Evolutionary conservation across 1,284 basidiomycete genomes (phyloP), one percentile per base, ranked within the genome.

Genomic region (Apiotrichum laibachii): DNA sequence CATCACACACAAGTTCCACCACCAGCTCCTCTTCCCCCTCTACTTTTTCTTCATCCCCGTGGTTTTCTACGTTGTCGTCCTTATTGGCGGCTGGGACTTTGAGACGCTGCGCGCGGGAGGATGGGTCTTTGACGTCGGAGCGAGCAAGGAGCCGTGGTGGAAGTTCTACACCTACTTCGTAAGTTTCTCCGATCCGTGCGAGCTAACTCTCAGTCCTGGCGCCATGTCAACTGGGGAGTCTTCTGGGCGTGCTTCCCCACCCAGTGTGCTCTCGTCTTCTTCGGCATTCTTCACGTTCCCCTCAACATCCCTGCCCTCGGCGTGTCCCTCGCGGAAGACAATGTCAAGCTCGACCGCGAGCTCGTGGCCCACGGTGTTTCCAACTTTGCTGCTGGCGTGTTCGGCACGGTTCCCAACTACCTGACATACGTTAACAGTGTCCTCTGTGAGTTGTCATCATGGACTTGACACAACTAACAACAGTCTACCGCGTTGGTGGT

Each of bases 401-500:
- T 89, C 22, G 92, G 93, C 4, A 87, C 88, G 5, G 92, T 79
- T 6, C 77, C 77, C 2, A 82, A 82, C 67, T 82, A 82, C 63
- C 73, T 82, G 16, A 80, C 79, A 65, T 77, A 95, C 79, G 91
- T 95, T 54, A 96, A 96, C 76, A 92, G 90, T 0, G 81, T 95
- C 13, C 76, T 96, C 81, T 93, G 72, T 77, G 84, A 80, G 57
- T 12, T 15, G 21, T 12, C 35, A 57, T 16, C 13, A 42, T 45
- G 26, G 26, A 13, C n/a, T n/a, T n/a, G n/a, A n/a, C 11, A 37
- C 7, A 18, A 33, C 26, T 58, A 19, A 22, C 47, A 6, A 26
- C 51, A 65, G 91, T 99, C 79, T 97, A 97, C 79, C 89, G 93
- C 37, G 90, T 97, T 11, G 95, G 95, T 2, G 95, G 95, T 7